Base-by-base conservation (phyloP, 2,329 filamentous ascomycete genomes). In the Epichloe coenophiala region DNA sequence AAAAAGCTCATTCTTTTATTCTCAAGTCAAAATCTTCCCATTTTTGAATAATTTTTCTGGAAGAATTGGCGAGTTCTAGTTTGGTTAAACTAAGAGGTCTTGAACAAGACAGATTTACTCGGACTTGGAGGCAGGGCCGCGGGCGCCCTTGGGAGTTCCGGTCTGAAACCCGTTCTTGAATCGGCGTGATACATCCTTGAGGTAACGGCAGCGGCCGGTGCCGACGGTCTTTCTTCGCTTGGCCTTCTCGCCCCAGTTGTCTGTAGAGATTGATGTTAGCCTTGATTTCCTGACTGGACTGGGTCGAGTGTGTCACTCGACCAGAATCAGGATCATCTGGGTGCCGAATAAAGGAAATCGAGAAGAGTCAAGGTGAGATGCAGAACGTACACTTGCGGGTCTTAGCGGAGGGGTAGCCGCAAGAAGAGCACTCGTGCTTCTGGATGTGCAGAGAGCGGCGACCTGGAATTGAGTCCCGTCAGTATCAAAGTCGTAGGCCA, bases 211-310 rank as follows among this genome's bases (percentile, higher is more conserved):
- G 74, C 93, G 88, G 73, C 93, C 93, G 69, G 88, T 91, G 67
- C 93, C 93, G 71, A 87, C 91, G 69, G 91, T 96, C 90, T 96
- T 97, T 86, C 93, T 94, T 75, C 93, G 82, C 88, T 97, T 97
- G 67, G 90, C 91, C 87, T 98, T 98, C 83, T 97, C 91, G 74
- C 87, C 83, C 93, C 93, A 98, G 87, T 98, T 96, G 85, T 84
- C 91, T 97, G 70, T 70, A 56, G 36, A 13, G 13, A 13, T 3
- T 11, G 11, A 9, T 33, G 45, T 38, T 42, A 40, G n/a, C 43
- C 23, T 15, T 17, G 36, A 27, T 40, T 39, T 12, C 11, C 45
- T 21, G 21, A 19, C 31, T 3, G 15, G 2, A 33, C 39, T 47
- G 37, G 1, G 36, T 40, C 3, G 5, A n/a, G 2, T 31, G 31